Base-by-base conservation (phyloP, 352 stramenopile species). In the Thalassiosira hispida region DNA sequence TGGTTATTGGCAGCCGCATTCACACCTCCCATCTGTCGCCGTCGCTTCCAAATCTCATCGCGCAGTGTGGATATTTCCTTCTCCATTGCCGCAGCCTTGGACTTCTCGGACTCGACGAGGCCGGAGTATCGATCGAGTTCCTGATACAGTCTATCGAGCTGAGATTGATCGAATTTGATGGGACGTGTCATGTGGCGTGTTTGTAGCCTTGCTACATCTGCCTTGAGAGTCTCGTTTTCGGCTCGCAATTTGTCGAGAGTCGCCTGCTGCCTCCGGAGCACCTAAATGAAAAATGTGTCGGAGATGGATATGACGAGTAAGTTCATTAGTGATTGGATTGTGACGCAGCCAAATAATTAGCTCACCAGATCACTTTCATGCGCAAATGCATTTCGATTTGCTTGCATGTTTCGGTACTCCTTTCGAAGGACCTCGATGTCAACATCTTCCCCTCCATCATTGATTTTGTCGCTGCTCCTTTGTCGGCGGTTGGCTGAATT, bases 331-430 rank as follows among this genome's bases (percentile, higher is more conserved):
- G n/a, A n/a, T n/a, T n/a, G n/a, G n/a, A n/a, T n/a, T n/a, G n/a
- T n/a, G n/a, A n/a, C n/a, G 8, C 22, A 27, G 64, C 11, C 11
- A 44, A 29, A 1, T 18, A 2, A 51, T 51, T 22, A 33, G 53
- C 78, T 81, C 20, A 82, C 73, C 53, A 77, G 53, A 47, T 82
- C 55, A 64, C 67, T 82, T 81, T 98, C 95, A 60, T 98, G 95
- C 12, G 95, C 94, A 75, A 94, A 96, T 49, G 97, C 95, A 69
- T 96, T 91, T 47, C 91, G 94, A 87, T 98, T 98, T n/a, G 97
- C 88, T 88, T 98, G 96, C 96, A 98, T 98, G 73, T 98, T 97
- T 59, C 95, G 93, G 76, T 98, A 98, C 85, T 98, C 95, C 35
- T 95, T 91, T 86, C 98, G 96, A 51, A 98, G 91, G 80, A 97